Evolutionary conservation across 192 early-diverging fungal genomes (phyloP).

Genomic region (Fimicolochytrium jonesii): DNA sequence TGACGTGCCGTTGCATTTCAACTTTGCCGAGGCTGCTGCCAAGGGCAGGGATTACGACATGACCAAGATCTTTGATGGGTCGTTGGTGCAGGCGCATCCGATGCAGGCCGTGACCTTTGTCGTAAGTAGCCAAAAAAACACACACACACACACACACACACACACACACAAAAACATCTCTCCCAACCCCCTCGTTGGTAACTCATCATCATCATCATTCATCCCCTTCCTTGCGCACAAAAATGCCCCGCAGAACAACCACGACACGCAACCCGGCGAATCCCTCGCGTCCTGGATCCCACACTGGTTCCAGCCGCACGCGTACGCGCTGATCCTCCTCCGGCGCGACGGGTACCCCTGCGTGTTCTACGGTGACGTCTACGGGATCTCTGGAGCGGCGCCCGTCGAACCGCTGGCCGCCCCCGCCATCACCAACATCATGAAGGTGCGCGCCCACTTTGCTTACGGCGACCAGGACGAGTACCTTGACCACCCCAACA

Average conservation of each 20-base stretch:
- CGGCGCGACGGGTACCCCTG: slow-evolving; percentile 46
- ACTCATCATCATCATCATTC: too few relatives aligned
- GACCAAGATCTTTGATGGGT: slow-evolving; percentile 29
- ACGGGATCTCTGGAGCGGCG: slow-evolving; percentile 31
- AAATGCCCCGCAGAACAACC: slow-evolving; percentile 19
- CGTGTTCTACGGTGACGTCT: slow-evolving; percentile 46
- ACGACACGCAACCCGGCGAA: slow-evolving; percentile 39
- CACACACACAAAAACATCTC: too few relatives aligned
- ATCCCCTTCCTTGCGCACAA: too few relatives aligned
- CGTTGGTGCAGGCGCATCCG: slow-evolving; percentile 24
- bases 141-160: too few relatives aligned
- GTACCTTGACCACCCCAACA: slow-evolving; percentile 41
- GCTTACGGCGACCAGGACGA: slow-evolving; percentile 45
- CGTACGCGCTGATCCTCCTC: slow-evolving; percentile 34
- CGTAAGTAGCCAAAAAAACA: too few relatives aligned
- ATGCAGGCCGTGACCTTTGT: slow-evolving; percentile 33
- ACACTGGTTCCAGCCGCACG: slow-evolving; percentile 44
- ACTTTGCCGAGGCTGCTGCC: slow-evolving; percentile 12
- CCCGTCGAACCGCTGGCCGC: slow-evolving; percentile 21
- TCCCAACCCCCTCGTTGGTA: too few relatives aligned
- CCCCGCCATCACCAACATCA: slow-evolving; percentile 25
- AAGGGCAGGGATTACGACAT: slow-evolving; percentile 19
- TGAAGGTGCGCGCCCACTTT: slow-evolving; percentile 30
- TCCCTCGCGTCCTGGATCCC: slow-evolving; percentile 38
- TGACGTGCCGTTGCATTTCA: slow-evolving; percentile 29